phyloP scores from a whole-genome alignment of 345 rosid species.

The Aethionema arabicum region DNA sequence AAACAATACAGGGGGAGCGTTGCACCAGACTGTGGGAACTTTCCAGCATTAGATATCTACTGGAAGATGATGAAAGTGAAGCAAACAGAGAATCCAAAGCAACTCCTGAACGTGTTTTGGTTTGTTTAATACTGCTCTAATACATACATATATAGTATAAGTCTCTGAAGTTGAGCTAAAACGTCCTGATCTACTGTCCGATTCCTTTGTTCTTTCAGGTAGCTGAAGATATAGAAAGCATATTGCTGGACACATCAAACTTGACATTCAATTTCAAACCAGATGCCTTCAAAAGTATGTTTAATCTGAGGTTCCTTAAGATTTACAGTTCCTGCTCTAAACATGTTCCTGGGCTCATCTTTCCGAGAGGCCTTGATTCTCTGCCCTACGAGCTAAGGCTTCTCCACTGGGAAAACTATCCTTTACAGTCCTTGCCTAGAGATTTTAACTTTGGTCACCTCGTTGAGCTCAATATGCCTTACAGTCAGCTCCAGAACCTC shows the following conservation, averaged over 20 bases:
- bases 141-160: not conserved
- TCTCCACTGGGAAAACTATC: slow-evolving; percentile 19
- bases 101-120: not conserved
- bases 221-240: slow-evolving; percentile 17
- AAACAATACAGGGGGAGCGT: not conserved
- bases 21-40: slow-evolving; percentile 17
- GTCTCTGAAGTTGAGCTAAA: not conserved
- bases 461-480: not conserved
- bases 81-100: not conserved
- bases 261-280: not conserved
- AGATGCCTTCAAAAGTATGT: slow-evolving; percentile 2
- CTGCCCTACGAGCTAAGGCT: slow-evolving; percentile 12
- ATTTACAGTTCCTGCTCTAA: not conserved
- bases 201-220: slow-evolving; percentile 17
- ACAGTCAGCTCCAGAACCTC: not conserved
- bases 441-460: not conserved
- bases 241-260: not conserved
- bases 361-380: not conserved
- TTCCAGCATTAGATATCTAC: slow-evolving; percentile 1
- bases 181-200: not conserved
- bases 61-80: slow-evolving; percentile 4
- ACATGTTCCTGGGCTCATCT: not conserved
- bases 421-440: slow-evolving; percentile 19
- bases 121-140: not conserved
- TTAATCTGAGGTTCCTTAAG: not conserved